A percentile compares a stretch with the other conserved stretches of the same genome.
These are phyloP conservation scores for Colletotrichum sp. DNA, from an alignment of 2,329 filamentous ascomycete genomes.

Conservation along the genomic window DNA sequence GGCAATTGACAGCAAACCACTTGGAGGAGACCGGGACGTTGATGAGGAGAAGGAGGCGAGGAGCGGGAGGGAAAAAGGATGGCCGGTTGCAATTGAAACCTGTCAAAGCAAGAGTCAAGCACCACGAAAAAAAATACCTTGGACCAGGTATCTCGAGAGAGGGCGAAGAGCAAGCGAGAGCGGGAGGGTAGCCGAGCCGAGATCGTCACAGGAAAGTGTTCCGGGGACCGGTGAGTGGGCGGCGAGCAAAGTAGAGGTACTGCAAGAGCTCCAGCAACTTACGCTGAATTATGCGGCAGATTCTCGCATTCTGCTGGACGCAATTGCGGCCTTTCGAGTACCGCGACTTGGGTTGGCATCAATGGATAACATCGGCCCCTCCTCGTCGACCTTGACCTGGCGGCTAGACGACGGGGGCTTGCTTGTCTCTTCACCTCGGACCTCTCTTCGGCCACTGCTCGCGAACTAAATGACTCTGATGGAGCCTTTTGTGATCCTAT, in stretches of 20 bases:
- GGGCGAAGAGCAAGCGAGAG: not conserved
- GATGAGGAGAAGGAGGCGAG: not conserved
- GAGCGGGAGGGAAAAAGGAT: not conserved
- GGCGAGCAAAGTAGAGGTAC: constrained; percentile 8
- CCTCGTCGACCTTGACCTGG: not conserved
- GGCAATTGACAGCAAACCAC: not conserved
- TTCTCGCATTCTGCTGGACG: not conserved
- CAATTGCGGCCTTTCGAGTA: not conserved
- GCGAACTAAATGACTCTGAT: not conserved
- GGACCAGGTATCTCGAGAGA: not conserved
- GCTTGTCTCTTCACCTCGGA: not conserved
- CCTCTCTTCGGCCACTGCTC: constrained; percentile 13
- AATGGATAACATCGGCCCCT: constrained; percentile 4
- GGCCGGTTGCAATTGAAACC: constrained; percentile 18
- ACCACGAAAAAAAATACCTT: not conserved
- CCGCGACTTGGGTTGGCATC: not conserved
- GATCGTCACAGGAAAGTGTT: constrained; percentile 16
- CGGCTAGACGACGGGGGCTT: not conserved
- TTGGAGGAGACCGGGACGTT: not conserved
- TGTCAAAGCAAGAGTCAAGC: constrained; percentile 9
- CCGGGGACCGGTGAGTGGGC: constrained; percentile 1
- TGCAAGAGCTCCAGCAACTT: not conserved
- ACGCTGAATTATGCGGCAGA: not conserved
- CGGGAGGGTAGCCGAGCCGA: constrained; percentile 16
- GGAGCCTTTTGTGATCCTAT: constrained; percentile 17